Evolutionary conservation across 306 rosid genomes (phyloP), one percentile per base, ranked within the genome.

Genomic region (Cicer bijugum): DNA sequence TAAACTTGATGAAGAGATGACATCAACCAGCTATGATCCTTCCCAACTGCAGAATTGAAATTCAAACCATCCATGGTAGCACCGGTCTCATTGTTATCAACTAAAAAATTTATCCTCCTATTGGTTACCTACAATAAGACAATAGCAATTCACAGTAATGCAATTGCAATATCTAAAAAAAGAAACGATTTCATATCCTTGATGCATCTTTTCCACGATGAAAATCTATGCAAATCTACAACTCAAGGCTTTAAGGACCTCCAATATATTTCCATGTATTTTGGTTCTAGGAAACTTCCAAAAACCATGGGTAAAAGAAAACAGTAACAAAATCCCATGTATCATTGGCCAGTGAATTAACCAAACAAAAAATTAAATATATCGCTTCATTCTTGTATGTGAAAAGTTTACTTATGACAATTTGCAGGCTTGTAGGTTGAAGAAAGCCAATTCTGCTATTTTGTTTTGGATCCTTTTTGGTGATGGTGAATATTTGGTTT

Each of bases 1-100:
- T 89, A 89, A 56, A 94, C 90, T 84, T 94, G 99, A 87, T 89
- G 97, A 82, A 94, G 93, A 75, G 96, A 84, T 47, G 92, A 85
- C 83, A 89, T 86, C 77, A 78, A 80, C 99, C 97, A 94, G 85
- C 96, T 90, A 58, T 86, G 93, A 62, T 91, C 91, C 85, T 91
- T 94, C 72, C 71, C 79, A 62, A 67, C 53, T 67, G 77, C 85
- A 60, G 12, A 76, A 78, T 77, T 45, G 51, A 83, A 75, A 74
- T 85, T 85, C 72, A 66, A 67, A 62, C 77, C 85, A 69, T 86
- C 91, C 69, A 37, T 58, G 8, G 74, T 17, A 57, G 84, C 57
- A 80, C 79, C 83, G 45, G 9, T 68, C 82, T 86, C 97, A 16
- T 83, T 78, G 67, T 72, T 86, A 75, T 89, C 97, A 74, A 88